A percentile compares a stretch with the other conserved stretches of the same genome.
Conservation (phyloP, 2,329 filamentous ascomycete genomes). For the Stemphylium beticola region DNA sequence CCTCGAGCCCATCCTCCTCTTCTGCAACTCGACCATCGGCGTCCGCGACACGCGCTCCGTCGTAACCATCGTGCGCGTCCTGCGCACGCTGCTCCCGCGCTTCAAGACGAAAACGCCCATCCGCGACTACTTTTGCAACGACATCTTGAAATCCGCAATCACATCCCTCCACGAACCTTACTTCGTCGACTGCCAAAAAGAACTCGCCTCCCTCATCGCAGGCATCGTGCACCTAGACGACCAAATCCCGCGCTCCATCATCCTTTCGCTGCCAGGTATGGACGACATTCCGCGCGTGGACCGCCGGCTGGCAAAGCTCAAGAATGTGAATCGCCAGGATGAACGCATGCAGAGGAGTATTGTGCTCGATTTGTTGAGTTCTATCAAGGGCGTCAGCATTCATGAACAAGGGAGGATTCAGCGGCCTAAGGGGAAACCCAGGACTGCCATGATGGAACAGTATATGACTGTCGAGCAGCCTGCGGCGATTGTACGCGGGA, state of each 20-base stretch:
- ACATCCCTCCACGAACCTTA: conserved; percentile 92
- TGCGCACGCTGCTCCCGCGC: conserved; percentile 82
- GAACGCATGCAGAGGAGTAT: conserved; percentile 80
- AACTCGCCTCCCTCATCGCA: conserved; percentile 86
- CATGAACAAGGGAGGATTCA: conserved; percentile 88
- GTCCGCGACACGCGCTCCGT: conserved; percentile 91
- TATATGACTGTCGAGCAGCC: conserved; percentile 53
- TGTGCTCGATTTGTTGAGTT: conserved; percentile 82
- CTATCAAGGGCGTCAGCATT: conserved; percentile 87
- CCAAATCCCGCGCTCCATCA: conserved; percentile 72
- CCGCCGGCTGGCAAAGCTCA: conserved; percentile 53
- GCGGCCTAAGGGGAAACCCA: conserved; percentile 41
- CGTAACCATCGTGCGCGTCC: conserved; percentile 82
- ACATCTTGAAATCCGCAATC: conserved; percentile 89
- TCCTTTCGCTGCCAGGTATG: conserved; percentile 83
- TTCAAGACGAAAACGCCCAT: conserved; percentile 68
- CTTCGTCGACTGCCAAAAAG: conserved; percentile 94
- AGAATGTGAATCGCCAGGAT: conserved; percentile 57
- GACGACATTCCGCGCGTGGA: conserved; percentile 67
- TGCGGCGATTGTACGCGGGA: conserved; percentile 46
- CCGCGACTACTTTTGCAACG: conserved; percentile 85
- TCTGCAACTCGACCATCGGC: conserved; percentile 87
- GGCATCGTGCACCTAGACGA: conserved; percentile 81
- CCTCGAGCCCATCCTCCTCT: conserved; percentile 86
- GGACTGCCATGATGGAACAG: conserved; percentile 45